phyloP scores from a whole-genome alignment of 2,329 filamentous ascomycete genomes.

The Alternaria novae-zelandiae region DNA sequence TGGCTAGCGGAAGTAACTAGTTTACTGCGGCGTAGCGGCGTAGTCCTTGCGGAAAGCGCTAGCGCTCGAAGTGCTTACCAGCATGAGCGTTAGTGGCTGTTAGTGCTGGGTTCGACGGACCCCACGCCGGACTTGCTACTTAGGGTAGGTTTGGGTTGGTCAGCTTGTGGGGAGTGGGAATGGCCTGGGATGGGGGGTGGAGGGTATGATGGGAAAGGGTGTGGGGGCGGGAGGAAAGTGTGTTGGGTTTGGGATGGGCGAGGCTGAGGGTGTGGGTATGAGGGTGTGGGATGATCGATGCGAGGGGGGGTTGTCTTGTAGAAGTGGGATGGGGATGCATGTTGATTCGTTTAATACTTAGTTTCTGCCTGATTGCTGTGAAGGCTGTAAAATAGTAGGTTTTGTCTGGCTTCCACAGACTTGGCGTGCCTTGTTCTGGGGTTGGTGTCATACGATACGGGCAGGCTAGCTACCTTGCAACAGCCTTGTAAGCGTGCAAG shows the following conservation, averaged over 20 bases:
- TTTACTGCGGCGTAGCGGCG: not conserved
- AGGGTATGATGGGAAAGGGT: not conserved
- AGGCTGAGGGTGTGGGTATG: not conserved
- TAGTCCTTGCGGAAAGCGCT: not conserved
- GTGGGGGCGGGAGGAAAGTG: not conserved
- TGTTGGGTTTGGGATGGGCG: not conserved
- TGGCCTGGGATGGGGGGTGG: not conserved
- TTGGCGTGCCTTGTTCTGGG: not conserved
- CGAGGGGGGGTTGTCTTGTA: not conserved
- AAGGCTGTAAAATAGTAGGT: not conserved
- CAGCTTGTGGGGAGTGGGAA: not conserved
- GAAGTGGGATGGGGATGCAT: not conserved
- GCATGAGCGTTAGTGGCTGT: constrained; percentile 1
- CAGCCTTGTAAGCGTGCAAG: not conserved
- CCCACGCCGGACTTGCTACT: not conserved
- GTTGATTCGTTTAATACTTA: not conserved
- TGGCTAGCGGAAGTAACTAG: not conserved
- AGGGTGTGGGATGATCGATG: not conserved
- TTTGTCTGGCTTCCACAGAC: not conserved
- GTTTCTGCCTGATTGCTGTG: not conserved
- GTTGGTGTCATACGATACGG: not conserved
- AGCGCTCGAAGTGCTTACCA: not conserved
- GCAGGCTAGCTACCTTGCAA: not conserved
- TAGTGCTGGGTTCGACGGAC: constrained; percentile 1
- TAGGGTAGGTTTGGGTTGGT: not conserved